Conservation (phyloP, 23 red algal genomes). For the Gracilaria domingensis region DNA sequence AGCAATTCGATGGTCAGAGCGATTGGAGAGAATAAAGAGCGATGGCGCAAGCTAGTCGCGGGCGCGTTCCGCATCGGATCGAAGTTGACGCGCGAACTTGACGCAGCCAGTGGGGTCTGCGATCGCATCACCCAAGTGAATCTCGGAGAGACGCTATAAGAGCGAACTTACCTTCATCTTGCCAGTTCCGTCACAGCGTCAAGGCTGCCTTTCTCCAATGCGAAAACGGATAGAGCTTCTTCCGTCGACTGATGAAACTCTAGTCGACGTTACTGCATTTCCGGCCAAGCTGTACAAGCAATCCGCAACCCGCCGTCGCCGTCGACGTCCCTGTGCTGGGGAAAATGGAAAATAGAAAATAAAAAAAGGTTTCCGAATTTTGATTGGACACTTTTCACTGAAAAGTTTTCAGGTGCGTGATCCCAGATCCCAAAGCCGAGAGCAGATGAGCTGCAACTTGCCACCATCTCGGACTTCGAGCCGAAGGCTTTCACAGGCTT, state of each 20-base stretch:
- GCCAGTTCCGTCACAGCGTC: not conserved
- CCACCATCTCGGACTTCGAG: not conserved
- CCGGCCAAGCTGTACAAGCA: not conserved
- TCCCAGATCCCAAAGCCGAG: not conserved
- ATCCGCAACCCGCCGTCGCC: not conserved
- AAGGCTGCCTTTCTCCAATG: not conserved
- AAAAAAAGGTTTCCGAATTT: not conserved
- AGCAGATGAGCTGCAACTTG: not conserved
- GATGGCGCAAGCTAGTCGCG: not conserved
- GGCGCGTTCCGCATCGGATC: not conserved
- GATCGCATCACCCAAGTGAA: not conserved
- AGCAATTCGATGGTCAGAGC: not conserved
- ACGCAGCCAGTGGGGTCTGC: not conserved
- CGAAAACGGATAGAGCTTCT: not conserved
- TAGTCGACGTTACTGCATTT: not conserved
- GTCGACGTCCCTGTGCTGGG: not conserved
- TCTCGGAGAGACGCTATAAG: not conserved
- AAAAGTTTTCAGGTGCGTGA: not conserved
- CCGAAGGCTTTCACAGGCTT: too few species aligned
- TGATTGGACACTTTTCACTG: not conserved
- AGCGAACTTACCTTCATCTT: conserved; percentile 31
- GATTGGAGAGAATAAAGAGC: not conserved
- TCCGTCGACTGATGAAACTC: not conserved
- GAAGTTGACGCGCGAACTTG: not conserved
- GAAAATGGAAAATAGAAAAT: not conserved